Conservation (phyloP, 2,329 filamentous ascomycete genomes). For the Diaporthe helianthi region DNA sequence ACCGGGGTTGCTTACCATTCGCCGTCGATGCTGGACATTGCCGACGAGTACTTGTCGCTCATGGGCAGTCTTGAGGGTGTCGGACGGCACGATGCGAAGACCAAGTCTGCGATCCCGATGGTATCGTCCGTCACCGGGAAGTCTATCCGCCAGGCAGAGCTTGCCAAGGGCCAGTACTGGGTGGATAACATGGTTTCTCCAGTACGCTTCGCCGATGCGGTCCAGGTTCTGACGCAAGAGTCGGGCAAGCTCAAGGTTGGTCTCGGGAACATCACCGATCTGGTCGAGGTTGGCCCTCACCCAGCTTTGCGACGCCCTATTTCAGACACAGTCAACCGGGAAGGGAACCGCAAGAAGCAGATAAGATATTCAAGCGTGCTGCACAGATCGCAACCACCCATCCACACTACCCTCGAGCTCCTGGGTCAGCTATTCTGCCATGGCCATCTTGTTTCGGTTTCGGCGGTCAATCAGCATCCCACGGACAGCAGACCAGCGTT, state of each 20-base stretch:
- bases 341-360: conserved; percentile 21
- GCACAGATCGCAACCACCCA: conserved; percentile 34
- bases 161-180: conserved; percentile 41
- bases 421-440: conserved; percentile 39
- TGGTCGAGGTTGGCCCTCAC: conserved; percentile 42
- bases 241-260: conserved; percentile 31
- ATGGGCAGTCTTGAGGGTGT: conserved; percentile 36
- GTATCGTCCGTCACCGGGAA: conserved; percentile 39
- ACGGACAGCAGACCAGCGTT: conserved; percentile 39
- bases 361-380: conserved; percentile 38
- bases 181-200: conserved; percentile 42
- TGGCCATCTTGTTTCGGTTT: conserved; percentile 38
- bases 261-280: not conserved
- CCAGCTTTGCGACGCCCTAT: conserved; percentile 38
- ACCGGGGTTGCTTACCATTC: conserved; percentile 43
- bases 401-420: conserved; percentile 38
- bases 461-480: conserved; percentile 37
- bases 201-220: conserved; percentile 39
- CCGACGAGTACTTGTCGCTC: conserved; percentile 37
- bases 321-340: conserved; percentile 36
- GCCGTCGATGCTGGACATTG: conserved; percentile 38
- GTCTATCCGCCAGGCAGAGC: conserved; percentile 38
- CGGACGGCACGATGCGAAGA: conserved; percentile 36
- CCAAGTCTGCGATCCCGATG: conserved; percentile 20
- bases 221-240: conserved; percentile 36